A percentile compares a stretch with the other conserved stretches of the same genome.
Evolutionary conservation across 495 filamentous ascomycete genomes (phyloP).

Genomic region (Talaromyces adpressus): DNA sequence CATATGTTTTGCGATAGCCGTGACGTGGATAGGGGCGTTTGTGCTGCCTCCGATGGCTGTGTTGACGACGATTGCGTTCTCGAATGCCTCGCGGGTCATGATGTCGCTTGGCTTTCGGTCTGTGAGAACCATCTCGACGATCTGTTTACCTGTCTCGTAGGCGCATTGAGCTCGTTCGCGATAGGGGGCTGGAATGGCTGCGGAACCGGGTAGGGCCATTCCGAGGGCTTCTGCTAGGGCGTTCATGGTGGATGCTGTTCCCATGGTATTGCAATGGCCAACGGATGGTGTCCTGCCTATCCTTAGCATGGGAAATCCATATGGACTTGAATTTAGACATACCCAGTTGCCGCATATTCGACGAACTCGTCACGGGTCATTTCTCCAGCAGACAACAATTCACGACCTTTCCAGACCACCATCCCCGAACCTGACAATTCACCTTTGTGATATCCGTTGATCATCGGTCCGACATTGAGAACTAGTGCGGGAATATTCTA

Average conservation of each 20-base stretch:
- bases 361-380: slow-evolving; percentile 40
- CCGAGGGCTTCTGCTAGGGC: slow-evolving; percentile 48
- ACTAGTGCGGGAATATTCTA: slow-evolving; percentile 49
- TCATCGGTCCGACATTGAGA: slow-evolving; percentile 49
- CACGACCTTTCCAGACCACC: slow-evolving; percentile 45
- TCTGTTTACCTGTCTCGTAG: slow-evolving; percentile 45
- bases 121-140: slow-evolving; percentile 47
- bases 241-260: slow-evolving; percentile 53
- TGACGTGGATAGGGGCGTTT: slow-evolving; percentile 50
- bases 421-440: slow-evolving; percentile 39
- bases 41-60: slow-evolving; percentile 50
- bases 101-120: slow-evolving; percentile 51
- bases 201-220: slow-evolving; percentile 49
- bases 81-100: slow-evolving; percentile 48
- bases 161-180: slow-evolving; percentile 45
- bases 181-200: slow-evolving; percentile 48
- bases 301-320: background rate
- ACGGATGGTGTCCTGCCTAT: slow-evolving; percentile 37
- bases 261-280: slow-evolving; percentile 53
- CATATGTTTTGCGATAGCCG: slow-evolving; percentile 47
- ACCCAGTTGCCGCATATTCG: slow-evolving; percentile 43
- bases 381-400: slow-evolving; percentile 45
- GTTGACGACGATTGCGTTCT: slow-evolving; percentile 47
- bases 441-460: slow-evolving; percentile 42
- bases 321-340: slow-evolving; percentile 9